Evolutionary conservation across 176 grass and related monocot species (phyloP).

Genomic region (Eragrostis curvula): DNA sequence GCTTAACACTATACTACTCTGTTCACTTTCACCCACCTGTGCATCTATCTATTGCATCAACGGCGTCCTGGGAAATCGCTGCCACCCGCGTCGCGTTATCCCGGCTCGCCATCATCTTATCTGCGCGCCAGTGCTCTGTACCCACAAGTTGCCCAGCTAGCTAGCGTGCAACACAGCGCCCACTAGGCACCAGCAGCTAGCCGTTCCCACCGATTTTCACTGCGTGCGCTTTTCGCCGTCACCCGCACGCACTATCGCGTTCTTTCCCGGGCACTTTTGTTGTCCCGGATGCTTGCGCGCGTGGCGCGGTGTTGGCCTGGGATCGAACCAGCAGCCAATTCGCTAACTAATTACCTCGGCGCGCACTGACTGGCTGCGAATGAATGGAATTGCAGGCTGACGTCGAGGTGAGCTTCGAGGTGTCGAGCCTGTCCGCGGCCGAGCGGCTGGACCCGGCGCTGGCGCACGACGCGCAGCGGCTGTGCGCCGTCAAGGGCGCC

Average conservation of each 20-base stretch:
- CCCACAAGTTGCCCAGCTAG: background rate
- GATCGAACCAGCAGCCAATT: too few relatives aligned
- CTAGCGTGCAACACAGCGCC: slow-evolving; percentile 1
- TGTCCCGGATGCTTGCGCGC: background rate
- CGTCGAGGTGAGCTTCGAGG: slow-evolving; percentile 80
- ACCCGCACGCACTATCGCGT: background rate
- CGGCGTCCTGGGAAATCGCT: background rate
- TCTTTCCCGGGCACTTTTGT: background rate
- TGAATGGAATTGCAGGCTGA: slow-evolving; percentile 57
- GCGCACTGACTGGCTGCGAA: too few relatives aligned
- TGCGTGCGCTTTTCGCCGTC: background rate
- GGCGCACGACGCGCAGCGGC: slow-evolving; percentile 52
- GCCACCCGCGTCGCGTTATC: background rate
- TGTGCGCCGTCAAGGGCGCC: slow-evolving; percentile 52
- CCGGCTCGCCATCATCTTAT: slow-evolving; percentile 17
- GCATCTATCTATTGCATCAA: background rate
- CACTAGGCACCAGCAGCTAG: background rate
- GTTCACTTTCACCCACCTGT: background rate
- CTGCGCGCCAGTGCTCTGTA: background rate
- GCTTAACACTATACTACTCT: background rate
- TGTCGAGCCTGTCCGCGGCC: slow-evolving; percentile 58
- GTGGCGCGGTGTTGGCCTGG: background rate
- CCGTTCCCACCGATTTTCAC: background rate
- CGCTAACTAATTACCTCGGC: slow-evolving; percentile 14
- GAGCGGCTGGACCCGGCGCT: slow-evolving; percentile 61